phyloP scores from a whole-genome alignment of 2,329 filamentous ascomycete genomes.

The Chalara sp. region DNA sequence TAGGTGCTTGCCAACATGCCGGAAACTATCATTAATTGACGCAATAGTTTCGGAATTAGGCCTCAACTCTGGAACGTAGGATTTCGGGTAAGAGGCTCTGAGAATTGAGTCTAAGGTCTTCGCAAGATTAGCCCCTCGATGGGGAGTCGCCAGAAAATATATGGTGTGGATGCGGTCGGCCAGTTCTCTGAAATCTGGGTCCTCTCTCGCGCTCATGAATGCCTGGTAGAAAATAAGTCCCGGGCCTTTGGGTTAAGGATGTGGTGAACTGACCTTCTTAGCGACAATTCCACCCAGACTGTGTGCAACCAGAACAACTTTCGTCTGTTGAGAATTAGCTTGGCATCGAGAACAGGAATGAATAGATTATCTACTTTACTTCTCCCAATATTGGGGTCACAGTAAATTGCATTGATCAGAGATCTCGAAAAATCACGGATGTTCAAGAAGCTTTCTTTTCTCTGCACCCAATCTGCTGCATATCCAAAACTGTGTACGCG shows the following conservation, averaged over 20 bases:
- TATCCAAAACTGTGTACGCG: slow-evolving; percentile 32
- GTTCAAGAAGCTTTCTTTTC: slow-evolving; percentile 14
- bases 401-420: slow-evolving; percentile 22
- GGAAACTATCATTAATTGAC: slow-evolving; percentile 29
- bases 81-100: slow-evolving; percentile 6
- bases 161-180: slow-evolving; percentile 19
- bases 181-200: slow-evolving; percentile 8
- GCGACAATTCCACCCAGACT: slow-evolving; percentile 30
- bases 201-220: slow-evolving; percentile 21
- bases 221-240: background rate
- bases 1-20: slow-evolving; percentile 21
- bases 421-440: slow-evolving; percentile 29
- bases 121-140: slow-evolving; percentile 25
- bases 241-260: too few relatives aligned
- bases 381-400: slow-evolving; percentile 11
- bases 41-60: slow-evolving; percentile 15
- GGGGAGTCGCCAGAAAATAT: slow-evolving; percentile 28
- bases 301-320: slow-evolving; percentile 28
- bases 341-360: too few relatives aligned
- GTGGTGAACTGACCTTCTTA: slow-evolving; percentile 19
- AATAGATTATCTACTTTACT: background rate
- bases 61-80: slow-evolving; percentile 21
- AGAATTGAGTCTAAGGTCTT: slow-evolving; percentile 13
- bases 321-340: slow-evolving; percentile 8
- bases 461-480: slow-evolving; percentile 21